Evolutionary conservation across 1,284 basidiomycete species (phyloP), one percentile per base, ranked within the genome.

Genomic region (Leccinum angustisporum): DNA sequence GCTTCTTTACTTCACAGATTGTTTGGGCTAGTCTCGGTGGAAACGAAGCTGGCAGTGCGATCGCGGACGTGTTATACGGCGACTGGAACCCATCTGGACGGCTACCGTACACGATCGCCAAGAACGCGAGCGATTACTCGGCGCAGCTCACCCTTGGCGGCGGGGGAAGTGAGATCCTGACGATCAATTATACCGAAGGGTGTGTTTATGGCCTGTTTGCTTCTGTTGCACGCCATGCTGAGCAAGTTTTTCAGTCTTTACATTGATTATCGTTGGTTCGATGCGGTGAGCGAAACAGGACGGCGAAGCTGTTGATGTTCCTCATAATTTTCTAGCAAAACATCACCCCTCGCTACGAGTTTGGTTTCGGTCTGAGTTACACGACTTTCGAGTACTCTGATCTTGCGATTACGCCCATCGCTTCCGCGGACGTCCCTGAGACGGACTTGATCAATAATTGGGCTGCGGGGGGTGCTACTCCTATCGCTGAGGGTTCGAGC

Each of bases 351-450:
- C 78, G 84, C 21, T 89, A 79, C 65, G 81, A 83, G 57, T 90
- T 90, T 67, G 88, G 88, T 2, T 87, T 80, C 66, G 75, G 75
- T 0, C 75, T 96, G 67, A 91, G 88, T 61, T 97, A 96, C 78
- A 90, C 94, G 38, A 82, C 77, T 0, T 97, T 96, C 75, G 76
- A 82, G 34, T 92, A 91, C 71, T 83, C 79, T 30, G 74, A 80
- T 21, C 75, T 94, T 5, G 64, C 73, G 0, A 75, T 90, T 33
- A 70, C 66, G 4, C 74, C 75, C 55, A 68, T 89, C 31, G 61
- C 71, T 64, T 50, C 63, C 10, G 31, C 6, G 21, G 75, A 76
- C 21, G 71, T 75, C 61, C 69, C 73, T 1, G 77, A 82, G 56
- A 67, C 72, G 1, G 71, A 72, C 2, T 74, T 82, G 31, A 78